Evolutionary conservation across 2,329 filamentous ascomycete species (phyloP), one percentile per base, ranked within the genome.

Genomic region (Ceratocystis alfenasii): DNA sequence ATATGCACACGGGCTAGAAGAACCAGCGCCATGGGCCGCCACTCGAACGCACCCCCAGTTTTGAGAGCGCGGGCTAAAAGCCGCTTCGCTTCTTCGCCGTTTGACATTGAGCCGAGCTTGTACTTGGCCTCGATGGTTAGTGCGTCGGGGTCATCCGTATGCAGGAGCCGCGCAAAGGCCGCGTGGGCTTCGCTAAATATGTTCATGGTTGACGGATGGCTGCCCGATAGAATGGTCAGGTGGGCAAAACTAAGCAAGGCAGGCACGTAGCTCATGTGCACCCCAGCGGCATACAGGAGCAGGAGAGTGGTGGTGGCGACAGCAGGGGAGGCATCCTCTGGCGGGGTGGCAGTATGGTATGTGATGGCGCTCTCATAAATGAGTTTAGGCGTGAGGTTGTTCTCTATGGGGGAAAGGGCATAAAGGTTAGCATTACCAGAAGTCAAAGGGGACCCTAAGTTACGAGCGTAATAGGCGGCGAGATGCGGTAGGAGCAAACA

Each of bases 131-230:
- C 72, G 7, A 72, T 69, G 3, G 73, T 72, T 25, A 77, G 69
- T 41, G 75, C 76, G 57, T 77, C 70, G 2, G 74, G 70, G 46
- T 77, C 2, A 74, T 65, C 1, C 71, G 72, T 10, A 6, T 41
- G 59, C 3, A 61, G n/a, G 46, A 64, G 63, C 10, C 28, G 30
- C 33, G 12, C 7, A 33, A 41, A 60, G 22, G 48, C 62, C 15
- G 17, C 17, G 25, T 22, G 46, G 45, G 53, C 48, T 22, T 59
- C 59, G n/a, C n/a, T 53, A 55, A 65, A 67, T 3, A 63, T 59
- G 15, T 33, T 62, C 53, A 64, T 60, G 3, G 62, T 62, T 15
- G 60, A 62, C 22, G 77, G 64, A n/a, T 73, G 74, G 20, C 75
- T 72, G 33, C 70, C 67, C 3, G 68, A 68, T 64, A 73, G 69